These are phyloP conservation scores for Monotropa hypopitys DNA, from an alignment of 179 eudicot species.

Conservation along the genomic window DNA sequence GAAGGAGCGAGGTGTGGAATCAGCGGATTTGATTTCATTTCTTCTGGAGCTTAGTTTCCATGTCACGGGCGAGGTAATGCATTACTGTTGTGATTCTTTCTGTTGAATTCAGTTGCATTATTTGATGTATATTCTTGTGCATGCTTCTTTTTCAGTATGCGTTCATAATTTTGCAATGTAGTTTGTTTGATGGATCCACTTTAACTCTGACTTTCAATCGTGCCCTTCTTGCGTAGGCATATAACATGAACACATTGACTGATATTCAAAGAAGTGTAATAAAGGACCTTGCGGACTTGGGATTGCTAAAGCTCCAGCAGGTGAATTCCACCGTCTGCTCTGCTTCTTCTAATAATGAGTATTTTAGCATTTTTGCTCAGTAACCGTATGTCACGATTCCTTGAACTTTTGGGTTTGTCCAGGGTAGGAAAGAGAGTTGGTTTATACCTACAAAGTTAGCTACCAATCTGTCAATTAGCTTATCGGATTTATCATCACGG, in stretches of 20 bases:
- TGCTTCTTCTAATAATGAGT: background rate
- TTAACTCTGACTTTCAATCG: background rate
- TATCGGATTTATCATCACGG: constrained; percentile 73
- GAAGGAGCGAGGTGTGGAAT: constrained; percentile 80
- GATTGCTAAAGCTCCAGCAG: constrained; percentile 90
- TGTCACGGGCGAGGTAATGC: constrained; percentile 77
- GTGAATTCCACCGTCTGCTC: constrained; percentile 22
- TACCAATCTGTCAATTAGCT: constrained; percentile 81
- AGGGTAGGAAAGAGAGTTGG: constrained; percentile 98
- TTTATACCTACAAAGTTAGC: constrained; percentile 86
- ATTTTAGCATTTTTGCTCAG: no score
- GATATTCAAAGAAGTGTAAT: constrained; percentile 50
- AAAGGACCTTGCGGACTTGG: constrained; percentile 88
- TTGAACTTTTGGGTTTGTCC: constrained; percentile 13
- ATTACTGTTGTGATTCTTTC: background rate
- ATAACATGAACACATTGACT: constrained; percentile 58
- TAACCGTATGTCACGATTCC: background rate
- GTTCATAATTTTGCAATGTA: constrained; percentile 1
- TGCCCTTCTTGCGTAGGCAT: constrained; percentile 42
- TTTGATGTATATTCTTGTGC: background rate
- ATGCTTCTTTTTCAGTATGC: background rate
- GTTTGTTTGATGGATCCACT: background rate
- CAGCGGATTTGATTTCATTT: constrained; percentile 82
- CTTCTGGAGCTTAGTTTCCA: constrained; percentile 96
- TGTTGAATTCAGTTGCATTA: background rate